These are phyloP conservation scores for Capsicum chinense DNA, from an alignment of 257 asterid species.

Conservation along the genomic window DNA sequence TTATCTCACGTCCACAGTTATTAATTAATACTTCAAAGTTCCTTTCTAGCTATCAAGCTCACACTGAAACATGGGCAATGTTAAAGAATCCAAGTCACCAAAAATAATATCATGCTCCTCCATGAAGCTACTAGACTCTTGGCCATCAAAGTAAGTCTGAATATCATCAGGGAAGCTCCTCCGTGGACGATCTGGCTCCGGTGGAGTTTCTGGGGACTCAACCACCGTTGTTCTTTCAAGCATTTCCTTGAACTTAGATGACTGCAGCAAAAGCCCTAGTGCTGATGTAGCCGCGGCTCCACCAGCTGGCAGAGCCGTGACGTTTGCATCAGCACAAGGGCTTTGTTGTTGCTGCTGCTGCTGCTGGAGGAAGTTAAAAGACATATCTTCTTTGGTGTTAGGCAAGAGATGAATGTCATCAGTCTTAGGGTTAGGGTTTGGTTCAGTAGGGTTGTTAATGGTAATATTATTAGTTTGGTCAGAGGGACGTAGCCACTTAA, in stretches of 20 bases:
- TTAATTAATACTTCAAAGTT: neutral
- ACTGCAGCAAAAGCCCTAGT: slow-evolving; percentile 57
- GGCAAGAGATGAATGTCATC: slow-evolving; percentile 34
- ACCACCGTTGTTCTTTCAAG: slow-evolving; percentile 46
- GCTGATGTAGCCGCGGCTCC: slow-evolving; percentile 52
- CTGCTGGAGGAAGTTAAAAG: slow-evolving; percentile 38
- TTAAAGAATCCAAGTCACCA: slow-evolving; percentile 57
- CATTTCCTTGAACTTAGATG: slow-evolving; percentile 74
- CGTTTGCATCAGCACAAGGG: slow-evolving; percentile 41
- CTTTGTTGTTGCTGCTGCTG: slow-evolving; percentile 45
- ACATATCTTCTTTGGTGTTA: slow-evolving; percentile 38
- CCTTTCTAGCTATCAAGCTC: slow-evolving; percentile 49
- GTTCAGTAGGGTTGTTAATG: slow-evolving; percentile 32
- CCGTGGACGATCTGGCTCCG: slow-evolving; percentile 49
- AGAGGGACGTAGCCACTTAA: slow-evolving; percentile 51
- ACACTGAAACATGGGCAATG: slow-evolving; percentile 63
- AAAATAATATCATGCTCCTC: slow-evolving; percentile 73
- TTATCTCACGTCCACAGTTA: neutral
- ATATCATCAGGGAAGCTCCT: slow-evolving; percentile 90
- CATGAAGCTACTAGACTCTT: slow-evolving; percentile 59
- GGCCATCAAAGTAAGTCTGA: slow-evolving; percentile 87
- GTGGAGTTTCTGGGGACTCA: slow-evolving; percentile 46
- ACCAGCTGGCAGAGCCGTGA: slow-evolving; percentile 33
- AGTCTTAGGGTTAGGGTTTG: slow-evolving; percentile 31
- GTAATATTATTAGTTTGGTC: slow-evolving; percentile 27